Evolutionary conservation across 2,329 filamentous ascomycete species (phyloP).

Genomic region (Fusarium sp.): DNA sequence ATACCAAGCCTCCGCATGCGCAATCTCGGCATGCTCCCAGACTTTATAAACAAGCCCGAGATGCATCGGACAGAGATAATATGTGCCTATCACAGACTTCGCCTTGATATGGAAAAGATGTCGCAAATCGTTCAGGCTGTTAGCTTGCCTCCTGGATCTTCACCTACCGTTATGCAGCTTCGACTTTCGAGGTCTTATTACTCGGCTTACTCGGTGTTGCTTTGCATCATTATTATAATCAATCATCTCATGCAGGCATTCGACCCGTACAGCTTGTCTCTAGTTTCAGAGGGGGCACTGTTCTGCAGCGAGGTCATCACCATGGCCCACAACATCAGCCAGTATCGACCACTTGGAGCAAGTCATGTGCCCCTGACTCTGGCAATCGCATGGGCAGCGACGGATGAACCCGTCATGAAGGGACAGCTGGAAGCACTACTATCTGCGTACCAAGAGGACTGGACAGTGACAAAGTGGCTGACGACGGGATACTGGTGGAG

Average conservation of each 20-base stretch:
- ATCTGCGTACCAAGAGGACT: slow-evolving; percentile 34
- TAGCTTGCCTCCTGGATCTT: slow-evolving; percentile 14
- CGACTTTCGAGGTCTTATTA: slow-evolving; percentile 20
- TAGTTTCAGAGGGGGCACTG: slow-evolving; percentile 22
- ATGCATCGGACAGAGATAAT: slow-evolving; percentile 34
- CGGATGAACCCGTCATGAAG: slow-evolving; percentile 28
- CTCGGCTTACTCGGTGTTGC: slow-evolving; percentile 25
- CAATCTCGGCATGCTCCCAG: slow-evolving; percentile 27
- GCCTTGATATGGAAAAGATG: slow-evolving; percentile 28
- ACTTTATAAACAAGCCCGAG: slow-evolving; percentile 37
- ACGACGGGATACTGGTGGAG: slow-evolving; percentile 34
- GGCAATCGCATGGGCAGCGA: slow-evolving; percentile 31
- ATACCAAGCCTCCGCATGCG: slow-evolving; percentile 29
- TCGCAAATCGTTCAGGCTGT: slow-evolving; percentile 28
- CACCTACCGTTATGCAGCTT: slow-evolving; percentile 24
- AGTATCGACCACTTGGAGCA: slow-evolving; percentile 27
- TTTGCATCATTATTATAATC: slow-evolving; percentile 20
- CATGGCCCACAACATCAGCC: slow-evolving; percentile 18
- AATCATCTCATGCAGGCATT: slow-evolving; percentile 36
- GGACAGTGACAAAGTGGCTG: slow-evolving; percentile 26
- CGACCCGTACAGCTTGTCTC: slow-evolving; percentile 23
- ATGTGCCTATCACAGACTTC: slow-evolving; percentile 27
- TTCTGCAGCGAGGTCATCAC: slow-evolving; percentile 28
- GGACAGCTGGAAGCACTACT: slow-evolving; percentile 19
- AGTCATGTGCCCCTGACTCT: slow-evolving; percentile 33